These are phyloP conservation scores for Zygosaccharomyces sapae DNA, from an alignment of 1,139 yeast species.

Conservation along the genomic window DNA sequence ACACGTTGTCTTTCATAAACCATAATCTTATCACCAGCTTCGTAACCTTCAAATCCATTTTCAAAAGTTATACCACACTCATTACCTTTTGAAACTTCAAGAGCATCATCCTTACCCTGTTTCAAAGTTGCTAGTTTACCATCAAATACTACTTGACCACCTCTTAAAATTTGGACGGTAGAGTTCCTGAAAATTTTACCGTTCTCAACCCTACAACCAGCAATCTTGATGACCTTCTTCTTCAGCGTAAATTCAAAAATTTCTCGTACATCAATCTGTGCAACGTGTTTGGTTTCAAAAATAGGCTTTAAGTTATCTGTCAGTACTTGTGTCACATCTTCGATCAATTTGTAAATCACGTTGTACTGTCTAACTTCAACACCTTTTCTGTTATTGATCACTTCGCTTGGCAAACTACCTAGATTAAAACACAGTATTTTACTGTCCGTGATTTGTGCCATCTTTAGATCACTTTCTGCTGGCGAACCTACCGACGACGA, in stretches of 20 bases:
- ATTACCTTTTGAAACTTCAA: conserved; percentile 73
- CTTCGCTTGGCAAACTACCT: conserved; percentile 57
- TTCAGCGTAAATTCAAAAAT: conserved; percentile 63
- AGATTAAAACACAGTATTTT: conserved; percentile 75
- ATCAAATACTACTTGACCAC: conserved; percentile 49
- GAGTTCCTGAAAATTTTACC: conserved; percentile 65
- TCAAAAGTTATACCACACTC: conserved; percentile 87
- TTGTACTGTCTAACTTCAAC: conserved; percentile 66
- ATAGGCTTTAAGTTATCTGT: conserved; percentile 61
- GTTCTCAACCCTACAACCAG: conserved; percentile 80
- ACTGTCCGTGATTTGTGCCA: conserved; percentile 76
- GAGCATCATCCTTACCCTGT: conserved; percentile 76
- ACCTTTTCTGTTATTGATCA: conserved; percentile 55
- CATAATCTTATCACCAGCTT: conserved; percentile 72
- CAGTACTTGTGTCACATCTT: conserved; percentile 68
- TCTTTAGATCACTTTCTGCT: conserved; percentile 72
- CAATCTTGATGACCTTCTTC: conserved; percentile 56
- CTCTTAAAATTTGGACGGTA: conserved; percentile 60
- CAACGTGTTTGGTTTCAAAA: conserved; percentile 61
- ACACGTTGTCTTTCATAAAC: conserved; percentile 67
- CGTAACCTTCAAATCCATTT: conserved; percentile 59
- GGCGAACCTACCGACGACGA: conserved; percentile 82
- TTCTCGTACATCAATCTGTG: conserved; percentile 68
- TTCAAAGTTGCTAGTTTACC: conserved; percentile 75
- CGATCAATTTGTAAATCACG: conserved; percentile 83